Percentiles rank a stretch among this genome's conserved stretches.
Conservation (phyloP, 352 stramenopile species). For the Globisporangium heterothallicum region DNA sequence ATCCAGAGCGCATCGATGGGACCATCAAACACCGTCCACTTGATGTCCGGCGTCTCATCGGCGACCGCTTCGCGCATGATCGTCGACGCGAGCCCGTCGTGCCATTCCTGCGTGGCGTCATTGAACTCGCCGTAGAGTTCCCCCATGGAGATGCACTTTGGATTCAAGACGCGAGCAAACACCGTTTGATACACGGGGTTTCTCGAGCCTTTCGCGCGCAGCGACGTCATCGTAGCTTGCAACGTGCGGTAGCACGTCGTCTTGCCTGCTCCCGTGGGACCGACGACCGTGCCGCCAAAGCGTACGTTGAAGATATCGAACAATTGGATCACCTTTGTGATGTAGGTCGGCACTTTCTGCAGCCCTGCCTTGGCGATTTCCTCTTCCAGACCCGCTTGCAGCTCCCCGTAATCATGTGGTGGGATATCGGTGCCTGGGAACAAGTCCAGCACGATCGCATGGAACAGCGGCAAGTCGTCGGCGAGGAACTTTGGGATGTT, state of each 20-base stretch:
- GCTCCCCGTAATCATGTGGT: constrained; percentile 81
- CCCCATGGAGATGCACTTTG: constrained; percentile 82
- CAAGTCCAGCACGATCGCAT: constrained; percentile 88
- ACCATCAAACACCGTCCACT: constrained; percentile 92
- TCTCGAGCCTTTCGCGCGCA: constrained; percentile 45
- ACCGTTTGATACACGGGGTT: constrained; percentile 86
- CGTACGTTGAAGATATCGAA: constrained; percentile 94
- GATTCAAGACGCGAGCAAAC: constrained; percentile 65
- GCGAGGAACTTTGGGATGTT: constrained; percentile 94
- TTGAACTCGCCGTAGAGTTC: constrained; percentile 86
- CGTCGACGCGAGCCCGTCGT: constrained; percentile 75
- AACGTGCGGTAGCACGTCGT: constrained; percentile 87
- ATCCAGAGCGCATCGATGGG: constrained; percentile 95
- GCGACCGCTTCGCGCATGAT: constrained; percentile 76
- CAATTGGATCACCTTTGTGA: constrained; percentile 92
- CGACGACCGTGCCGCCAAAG: constrained; percentile 88
- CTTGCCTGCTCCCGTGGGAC: constrained; percentile 80
- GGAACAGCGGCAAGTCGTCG: constrained; percentile 89
- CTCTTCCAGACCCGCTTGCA: constrained; percentile 59
- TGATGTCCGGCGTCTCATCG: constrained; percentile 55
- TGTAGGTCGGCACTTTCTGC: constrained; percentile 73
- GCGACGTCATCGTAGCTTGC: constrained; percentile 79
- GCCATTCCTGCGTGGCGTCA: constrained; percentile 88
- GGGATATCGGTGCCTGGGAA: constrained; percentile 85
- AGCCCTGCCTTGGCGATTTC: constrained; percentile 58